These are phyloP conservation scores for Opeltia flavorubescens DNA, from an alignment of 495 filamentous ascomycete genomes.

Conservation along the genomic window DNA sequence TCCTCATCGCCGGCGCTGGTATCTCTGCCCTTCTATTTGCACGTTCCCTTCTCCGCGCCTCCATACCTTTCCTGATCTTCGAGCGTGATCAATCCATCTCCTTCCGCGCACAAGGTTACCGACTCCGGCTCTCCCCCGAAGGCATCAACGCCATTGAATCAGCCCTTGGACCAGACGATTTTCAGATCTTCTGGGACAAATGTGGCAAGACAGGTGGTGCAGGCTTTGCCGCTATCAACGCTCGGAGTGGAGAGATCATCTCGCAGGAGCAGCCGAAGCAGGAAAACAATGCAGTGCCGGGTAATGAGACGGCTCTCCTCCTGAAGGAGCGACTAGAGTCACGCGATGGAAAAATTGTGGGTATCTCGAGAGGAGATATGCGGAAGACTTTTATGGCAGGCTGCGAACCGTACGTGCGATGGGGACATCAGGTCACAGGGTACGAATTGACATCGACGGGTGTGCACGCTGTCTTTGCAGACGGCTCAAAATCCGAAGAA, in stretches of 20 bases:
- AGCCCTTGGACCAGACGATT: slow-evolving; percentile 30
- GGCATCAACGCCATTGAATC: slow-evolving; percentile 38
- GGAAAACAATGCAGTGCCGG: too few relatives aligned
- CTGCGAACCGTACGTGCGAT: slow-evolving; percentile 23
- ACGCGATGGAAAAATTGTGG: too few relatives aligned
- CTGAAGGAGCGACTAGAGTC: too few relatives aligned
- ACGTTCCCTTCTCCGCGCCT: slow-evolving; percentile 35
- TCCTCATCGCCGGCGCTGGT: slow-evolving; percentile 36
- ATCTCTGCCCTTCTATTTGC: slow-evolving; percentile 40
- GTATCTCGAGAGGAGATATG: slow-evolving; percentile 19
- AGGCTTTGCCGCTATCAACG: slow-evolving; percentile 17
- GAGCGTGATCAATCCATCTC: slow-evolving; percentile 25
- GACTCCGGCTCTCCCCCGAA: slow-evolving; percentile 35
- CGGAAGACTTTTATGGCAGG: too few relatives aligned
- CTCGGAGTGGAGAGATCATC: too few relatives aligned
- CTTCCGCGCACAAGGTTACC: slow-evolving; percentile 28
- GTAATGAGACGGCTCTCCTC: too few relatives aligned
- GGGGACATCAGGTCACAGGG: slow-evolving; percentile 24
- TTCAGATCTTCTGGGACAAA: slow-evolving; percentile 34
- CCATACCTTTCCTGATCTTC: slow-evolving; percentile 38
- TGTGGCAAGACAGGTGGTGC: slow-evolving; percentile 33
- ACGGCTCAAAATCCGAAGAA: slow-evolving; percentile 18
- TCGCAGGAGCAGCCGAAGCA: too few relatives aligned
- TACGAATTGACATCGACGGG: slow-evolving; percentile 19
- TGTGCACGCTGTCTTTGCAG: slow-evolving; percentile 21